Conservation (phyloP, 192 early-diverging fungal species). For the Haplosporangium gracile region DNA sequence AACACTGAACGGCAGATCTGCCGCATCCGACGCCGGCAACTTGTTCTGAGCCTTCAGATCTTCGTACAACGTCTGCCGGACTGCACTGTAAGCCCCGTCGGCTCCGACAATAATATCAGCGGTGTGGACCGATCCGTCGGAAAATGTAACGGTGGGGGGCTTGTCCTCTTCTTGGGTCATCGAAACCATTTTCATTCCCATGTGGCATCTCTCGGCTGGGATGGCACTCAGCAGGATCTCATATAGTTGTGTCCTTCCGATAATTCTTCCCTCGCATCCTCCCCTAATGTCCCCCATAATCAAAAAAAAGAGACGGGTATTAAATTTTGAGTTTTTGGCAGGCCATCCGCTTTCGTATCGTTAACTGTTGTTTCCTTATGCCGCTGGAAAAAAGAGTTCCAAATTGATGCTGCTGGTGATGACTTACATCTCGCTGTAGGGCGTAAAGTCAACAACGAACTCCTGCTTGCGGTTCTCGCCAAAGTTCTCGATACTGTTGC, state of each 20-base stretch:
- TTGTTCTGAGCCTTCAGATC: not conserved
- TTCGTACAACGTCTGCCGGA: not conserved
- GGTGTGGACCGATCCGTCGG: not conserved
- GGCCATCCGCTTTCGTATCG: not conserved
- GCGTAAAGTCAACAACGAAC: constrained; percentile 8
- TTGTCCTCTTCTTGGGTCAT: not conserved
- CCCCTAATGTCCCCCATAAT: not conserved
- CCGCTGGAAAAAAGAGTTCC: no score
- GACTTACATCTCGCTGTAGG: not conserved
- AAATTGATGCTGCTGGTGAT: no score
- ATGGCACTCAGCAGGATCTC: not conserved
- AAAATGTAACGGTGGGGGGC: not conserved
- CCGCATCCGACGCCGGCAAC: not conserved
- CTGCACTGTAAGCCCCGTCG: not conserved
- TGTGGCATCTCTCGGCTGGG: not conserved
- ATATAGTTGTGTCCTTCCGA: not conserved
- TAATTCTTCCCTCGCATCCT: not conserved
- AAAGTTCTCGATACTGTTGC: constrained; percentile 6
- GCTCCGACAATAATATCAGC: not conserved
- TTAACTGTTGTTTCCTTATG: not conserved
- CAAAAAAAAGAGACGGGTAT: not conserved
- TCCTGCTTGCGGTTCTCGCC: not conserved
- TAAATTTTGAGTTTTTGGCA: not conserved
- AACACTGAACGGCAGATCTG: not conserved
- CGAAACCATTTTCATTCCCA: constrained; percentile 1